Base-by-base conservation (phyloP, 176 grass and related monocot genomes). In the Thinopyrum elongatum region DNA sequence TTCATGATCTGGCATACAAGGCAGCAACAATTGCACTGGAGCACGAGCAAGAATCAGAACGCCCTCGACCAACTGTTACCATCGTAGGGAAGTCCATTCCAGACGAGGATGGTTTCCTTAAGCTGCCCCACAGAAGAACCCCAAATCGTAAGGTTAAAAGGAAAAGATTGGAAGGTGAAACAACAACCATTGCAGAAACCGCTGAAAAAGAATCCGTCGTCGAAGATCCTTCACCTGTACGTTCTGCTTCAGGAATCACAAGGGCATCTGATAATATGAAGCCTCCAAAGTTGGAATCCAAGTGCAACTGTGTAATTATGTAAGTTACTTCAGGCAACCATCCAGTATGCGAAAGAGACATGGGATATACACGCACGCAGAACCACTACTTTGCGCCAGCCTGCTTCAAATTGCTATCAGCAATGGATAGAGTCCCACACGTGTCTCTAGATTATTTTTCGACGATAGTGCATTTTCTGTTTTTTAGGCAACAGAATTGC, bases 221-320 rank as follows among this genome's bases (percentile, higher is more conserved):
- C 3, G 83, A 90, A 64, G 82, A 82, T 83, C 57, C 79, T 21
- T 87, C 87, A 31, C 88, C 84, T 75, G 80, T 80, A 28, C 69
- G 57, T 82, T 86, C 90, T 66, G 42, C 78, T 88, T 78, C 81
- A 0, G 89, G 85, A 70, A 66, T 88, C 78, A 27, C 83, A 66
- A 89, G 87, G 38, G 89, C 85, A 80, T 85, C 83, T 1, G 91
- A 95, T 74, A 89, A 57, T 53, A 72, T 82, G 79, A 98, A 95
- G 77, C 91, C 85, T 60, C 92, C 93, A 39, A 98, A 95, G 55
- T 31, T 98, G 87, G 95, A 98, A 90, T 91, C 95, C 34, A 98
- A 95, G 81, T 98, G 95, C 90, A 98, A 95, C 70, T 98, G 95
- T 89, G 88, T 85, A 89, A 92, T 98, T 73, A 98, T 98, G 95